Base-by-base conservation (phyloP, 139 green algal species). In the Chlorella sp. region DNA sequence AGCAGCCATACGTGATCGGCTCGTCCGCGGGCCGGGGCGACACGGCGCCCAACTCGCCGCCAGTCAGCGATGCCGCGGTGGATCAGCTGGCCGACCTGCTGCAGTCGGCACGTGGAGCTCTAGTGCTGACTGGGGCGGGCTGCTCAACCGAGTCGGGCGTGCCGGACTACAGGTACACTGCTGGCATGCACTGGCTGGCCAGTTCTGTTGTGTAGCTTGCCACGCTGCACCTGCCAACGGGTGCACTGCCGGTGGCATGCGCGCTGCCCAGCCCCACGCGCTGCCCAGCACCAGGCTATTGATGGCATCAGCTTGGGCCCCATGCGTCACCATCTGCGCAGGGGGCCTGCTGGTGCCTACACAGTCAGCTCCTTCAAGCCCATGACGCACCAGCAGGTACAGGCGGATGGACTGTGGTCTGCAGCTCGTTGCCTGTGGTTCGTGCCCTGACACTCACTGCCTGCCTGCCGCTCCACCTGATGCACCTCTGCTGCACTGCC, bases 351-450 rank as follows among this genome's bases (percentile, higher is more conserved):
- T 15, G 97, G 97, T 5, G 97, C 97, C 0, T 99, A 99, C 91
- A 94, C 60, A 26, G 25, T n/a, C 69, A 56, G 34, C 69, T 55
- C 47, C 38, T 55, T 56, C 36, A 81, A 69, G 34, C 88, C 97
- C 11, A 98, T 99, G 96, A 98, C 95, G 1, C 95, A 98, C 81
- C 95, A 98, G 87, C 89, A 94, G 87, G 87, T 92, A 34, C n/a
- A 30, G 82, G 65, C 6, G n/a, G 57, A 2, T 38, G 21, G 23
- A 21, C 16, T 56, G 55, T 83, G 9, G 32, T 63, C n/a, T 80
- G 51, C 28, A 57, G 13, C 6, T n/a, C 34, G 11, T 38, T 26
- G 47, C n/a, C 15, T 28, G 28, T 4, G n/a, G n/a, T n/a, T n/a
- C n/a, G n/a, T n/a, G n/a, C n/a, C n/a, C n/a, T n/a, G n/a, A n/a